Evolutionary conservation across 2,329 filamentous ascomycete species (phyloP).

Genomic region (Neonectria punicea): DNA sequence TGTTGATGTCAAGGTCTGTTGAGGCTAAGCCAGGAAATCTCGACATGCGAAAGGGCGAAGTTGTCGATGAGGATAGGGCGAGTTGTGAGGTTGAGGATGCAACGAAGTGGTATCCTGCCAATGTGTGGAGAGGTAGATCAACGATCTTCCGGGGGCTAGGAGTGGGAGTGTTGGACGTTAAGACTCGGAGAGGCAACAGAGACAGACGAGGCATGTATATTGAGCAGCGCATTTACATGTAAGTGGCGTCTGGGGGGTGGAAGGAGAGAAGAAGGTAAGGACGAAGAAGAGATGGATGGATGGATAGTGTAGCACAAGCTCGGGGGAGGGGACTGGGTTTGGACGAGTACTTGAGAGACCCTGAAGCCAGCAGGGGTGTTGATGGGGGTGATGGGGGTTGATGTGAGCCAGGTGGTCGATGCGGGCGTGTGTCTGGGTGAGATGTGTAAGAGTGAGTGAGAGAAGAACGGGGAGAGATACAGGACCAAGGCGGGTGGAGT

Average conservation of each 20-base stretch:
- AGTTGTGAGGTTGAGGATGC: slow-evolving; percentile 16
- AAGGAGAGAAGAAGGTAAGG: slow-evolving; percentile 26
- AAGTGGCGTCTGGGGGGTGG: slow-evolving; percentile 36
- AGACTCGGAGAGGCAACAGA: slow-evolving; percentile 22
- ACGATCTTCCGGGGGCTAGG: slow-evolving; percentile 17
- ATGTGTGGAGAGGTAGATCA: slow-evolving; percentile 22
- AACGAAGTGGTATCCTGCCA: slow-evolving; percentile 7
- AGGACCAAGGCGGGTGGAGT: slow-evolving; percentile 7
- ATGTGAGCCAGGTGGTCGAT: slow-evolving; percentile 9
- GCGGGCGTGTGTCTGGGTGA: slow-evolving; percentile 17
- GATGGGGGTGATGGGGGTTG: slow-evolving; percentile 31
- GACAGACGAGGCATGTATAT: slow-evolving; percentile 26
- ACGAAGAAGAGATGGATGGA: slow-evolving; percentile 32
- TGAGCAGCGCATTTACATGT: slow-evolving; percentile 34
- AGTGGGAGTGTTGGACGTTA: slow-evolving; percentile 25
- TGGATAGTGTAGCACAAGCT: slow-evolving; percentile 28
- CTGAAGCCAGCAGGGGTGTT: slow-evolving; percentile 38
- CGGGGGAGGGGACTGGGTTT: slow-evolving; percentile 34
- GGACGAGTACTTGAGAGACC: slow-evolving; percentile 40
- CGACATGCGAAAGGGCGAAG: slow-evolving; percentile 23
- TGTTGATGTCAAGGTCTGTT: slow-evolving; percentile 19
- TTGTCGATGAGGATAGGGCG: slow-evolving; percentile 13
- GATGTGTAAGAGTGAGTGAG: slow-evolving; percentile 15
- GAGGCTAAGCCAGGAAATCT: slow-evolving; percentile 21
- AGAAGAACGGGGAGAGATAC: not conserved